phyloP scores from a whole-genome alignment of 352 stramenopile species.

The Globisporangium paddicum region DNA sequence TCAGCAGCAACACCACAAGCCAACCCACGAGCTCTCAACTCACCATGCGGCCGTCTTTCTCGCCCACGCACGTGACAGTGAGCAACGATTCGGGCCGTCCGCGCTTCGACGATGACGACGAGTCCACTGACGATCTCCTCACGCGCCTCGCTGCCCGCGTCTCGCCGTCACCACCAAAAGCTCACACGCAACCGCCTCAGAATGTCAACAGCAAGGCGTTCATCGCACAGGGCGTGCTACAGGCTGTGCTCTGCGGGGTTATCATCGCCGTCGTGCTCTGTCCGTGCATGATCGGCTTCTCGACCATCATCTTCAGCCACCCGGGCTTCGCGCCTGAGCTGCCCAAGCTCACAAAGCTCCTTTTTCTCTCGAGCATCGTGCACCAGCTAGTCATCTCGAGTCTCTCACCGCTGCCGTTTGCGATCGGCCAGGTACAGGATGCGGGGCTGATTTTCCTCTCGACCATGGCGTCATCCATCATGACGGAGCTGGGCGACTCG shows the following conservation, averaged over 20 bases:
- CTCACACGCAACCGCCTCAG: background rate
- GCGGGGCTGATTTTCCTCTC: slow-evolving; percentile 95
- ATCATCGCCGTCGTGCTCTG: slow-evolving; percentile 83
- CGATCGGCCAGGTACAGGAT: slow-evolving; percentile 96
- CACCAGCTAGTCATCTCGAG: slow-evolving; percentile 93
- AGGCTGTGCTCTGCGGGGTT: slow-evolving; percentile 75
- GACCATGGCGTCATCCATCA: slow-evolving; percentile 90
- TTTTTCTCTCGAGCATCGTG: slow-evolving; percentile 90
- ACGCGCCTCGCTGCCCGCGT: background rate
- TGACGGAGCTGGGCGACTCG: slow-evolving; percentile 56
- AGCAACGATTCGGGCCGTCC: slow-evolving; percentile 23
- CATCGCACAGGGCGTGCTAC: slow-evolving; percentile 37
- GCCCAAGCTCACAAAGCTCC: slow-evolving; percentile 86
- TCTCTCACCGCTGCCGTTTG: slow-evolving; percentile 92
- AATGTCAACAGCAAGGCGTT: background rate
- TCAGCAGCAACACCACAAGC: too few relatives aligned
- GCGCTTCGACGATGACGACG: slow-evolving; percentile 26
- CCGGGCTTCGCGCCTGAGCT: slow-evolving; percentile 44
- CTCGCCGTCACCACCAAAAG: background rate
- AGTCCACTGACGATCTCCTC: background rate
- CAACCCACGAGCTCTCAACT: background rate
- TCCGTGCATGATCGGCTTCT: slow-evolving; percentile 83
- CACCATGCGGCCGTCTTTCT: slow-evolving; percentile 45
- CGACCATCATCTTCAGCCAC: slow-evolving; percentile 93
- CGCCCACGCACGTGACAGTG: slow-evolving; percentile 33